Evolutionary conservation across 2,329 filamentous ascomycete genomes (phyloP), one percentile per base, ranked within the genome.

Genomic region (Parafenestella ontariensis): DNA sequence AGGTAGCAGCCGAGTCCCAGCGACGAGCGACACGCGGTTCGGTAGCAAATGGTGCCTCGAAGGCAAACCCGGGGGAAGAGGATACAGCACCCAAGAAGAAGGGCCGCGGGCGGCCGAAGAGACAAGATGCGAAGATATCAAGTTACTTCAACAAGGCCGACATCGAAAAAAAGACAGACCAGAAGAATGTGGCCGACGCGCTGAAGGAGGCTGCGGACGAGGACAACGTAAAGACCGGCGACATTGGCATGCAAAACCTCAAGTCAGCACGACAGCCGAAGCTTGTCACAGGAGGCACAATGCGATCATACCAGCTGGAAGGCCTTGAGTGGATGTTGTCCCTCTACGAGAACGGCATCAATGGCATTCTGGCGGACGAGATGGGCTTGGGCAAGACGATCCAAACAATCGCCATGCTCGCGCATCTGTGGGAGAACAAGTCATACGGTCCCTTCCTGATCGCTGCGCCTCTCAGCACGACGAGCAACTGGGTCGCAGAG

Each of bases 401-500:
- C 0, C 93, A 97, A 70, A 92, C 92, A 0, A 96, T 97, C 34
- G 88, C 92, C 0, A 83, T 96, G 58, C 88, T 96, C 34, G 94
- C 94, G 0, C 87, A 96, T 56, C 80, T 98, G 13, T 87, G 94
- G 62, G 93, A 98, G 67, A 89, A 94, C 62, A 91, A 94, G 43
- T 84, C 88, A 6, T 92, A 95, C 1, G 95, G 95, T 0, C 95
- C 95, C 0, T 96, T 97, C 69, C 77, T 99, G 20, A 92, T 99
- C 48, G 89, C 95, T 6, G 92, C 93, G 0, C 95, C 95, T 0
- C 77, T 98, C 3, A 97, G 92, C 69, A 98, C 95, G 0, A 83
- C 97, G 0, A 92, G 89, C 34, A 99, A 98, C 71, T 99, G 95
- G 95, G 88, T 96, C 37, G 90, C 95, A 37, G 95, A 99, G 69